Conservation (phyloP, 2,329 filamentous ascomycete genomes). For the Leptographium lundbergii region DNA sequence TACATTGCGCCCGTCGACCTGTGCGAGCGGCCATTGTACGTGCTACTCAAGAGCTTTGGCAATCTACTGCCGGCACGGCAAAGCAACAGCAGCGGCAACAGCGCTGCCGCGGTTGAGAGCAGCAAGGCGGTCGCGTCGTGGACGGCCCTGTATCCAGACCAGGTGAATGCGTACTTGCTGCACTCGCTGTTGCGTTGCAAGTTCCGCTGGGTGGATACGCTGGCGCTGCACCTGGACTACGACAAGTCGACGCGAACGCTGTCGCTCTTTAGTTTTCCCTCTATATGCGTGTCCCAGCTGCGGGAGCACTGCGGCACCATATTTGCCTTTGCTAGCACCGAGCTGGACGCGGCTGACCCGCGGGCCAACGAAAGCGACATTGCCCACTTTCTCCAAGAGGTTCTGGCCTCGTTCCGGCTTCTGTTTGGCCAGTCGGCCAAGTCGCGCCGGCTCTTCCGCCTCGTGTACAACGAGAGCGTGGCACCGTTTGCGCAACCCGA, state of each 20-base stretch:
- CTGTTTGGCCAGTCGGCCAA: background rate
- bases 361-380: background rate
- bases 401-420: background rate
- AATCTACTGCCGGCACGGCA: background rate
- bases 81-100: background rate
- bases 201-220: background rate
- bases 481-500: background rate
- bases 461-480: background rate
- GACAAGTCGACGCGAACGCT: background rate
- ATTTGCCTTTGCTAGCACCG: background rate
- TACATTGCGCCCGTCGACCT: background rate
- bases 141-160: background rate
- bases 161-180: background rate
- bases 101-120: background rate
- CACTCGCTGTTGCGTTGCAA: background rate
- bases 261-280: background rate
- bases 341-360: background rate
- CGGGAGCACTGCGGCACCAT: background rate
- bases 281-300: background rate
- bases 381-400: background rate
- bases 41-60: background rate
- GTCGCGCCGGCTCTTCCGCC: background rate
- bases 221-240: background rate
- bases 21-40: background rate
- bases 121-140: background rate